These are phyloP conservation scores for Podaxis mareebaensis DNA, from an alignment of 768 basidiomycete genomes.

Conservation along the genomic window DNA sequence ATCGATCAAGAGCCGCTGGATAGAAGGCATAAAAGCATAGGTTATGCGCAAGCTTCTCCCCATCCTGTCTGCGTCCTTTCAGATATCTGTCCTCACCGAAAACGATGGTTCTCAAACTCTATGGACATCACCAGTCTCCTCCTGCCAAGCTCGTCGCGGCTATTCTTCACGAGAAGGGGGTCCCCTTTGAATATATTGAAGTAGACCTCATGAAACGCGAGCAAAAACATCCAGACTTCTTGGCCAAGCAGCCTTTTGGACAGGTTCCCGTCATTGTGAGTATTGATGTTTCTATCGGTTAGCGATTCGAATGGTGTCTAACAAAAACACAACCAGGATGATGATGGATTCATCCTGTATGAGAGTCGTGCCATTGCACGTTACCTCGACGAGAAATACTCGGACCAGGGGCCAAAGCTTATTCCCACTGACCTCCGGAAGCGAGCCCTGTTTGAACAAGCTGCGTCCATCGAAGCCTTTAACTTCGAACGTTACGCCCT, in stretches of 20 bases:
- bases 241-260: constrained; percentile 54
- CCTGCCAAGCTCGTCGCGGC: constrained; percentile 47
- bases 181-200: constrained; percentile 47
- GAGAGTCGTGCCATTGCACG: constrained; percentile 56
- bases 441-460: constrained; percentile 37
- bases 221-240: constrained; percentile 40
- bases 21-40: no score
- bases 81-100: no score
- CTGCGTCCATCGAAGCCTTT: constrained; percentile 44
- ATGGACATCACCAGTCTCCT: constrained; percentile 37
- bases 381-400: constrained; percentile 52
- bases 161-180: constrained; percentile 47
- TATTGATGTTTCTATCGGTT: neutral
- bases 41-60: no score
- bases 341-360: constrained; percentile 56
- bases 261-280: constrained; percentile 53
- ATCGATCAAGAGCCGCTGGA: no score
- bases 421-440: constrained; percentile 40
- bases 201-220: constrained; percentile 41
- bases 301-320: no score
- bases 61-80: no score
- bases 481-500: constrained; percentile 42
- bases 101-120: constrained; percentile 40
- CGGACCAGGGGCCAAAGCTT: constrained; percentile 44
- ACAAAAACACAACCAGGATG: constrained; percentile 32